A percentile compares a stretch with the other conserved stretches of the same genome.
Conservation (phyloP, 495 filamentous ascomycete genomes). For the Apodospora peruviana region DNA sequence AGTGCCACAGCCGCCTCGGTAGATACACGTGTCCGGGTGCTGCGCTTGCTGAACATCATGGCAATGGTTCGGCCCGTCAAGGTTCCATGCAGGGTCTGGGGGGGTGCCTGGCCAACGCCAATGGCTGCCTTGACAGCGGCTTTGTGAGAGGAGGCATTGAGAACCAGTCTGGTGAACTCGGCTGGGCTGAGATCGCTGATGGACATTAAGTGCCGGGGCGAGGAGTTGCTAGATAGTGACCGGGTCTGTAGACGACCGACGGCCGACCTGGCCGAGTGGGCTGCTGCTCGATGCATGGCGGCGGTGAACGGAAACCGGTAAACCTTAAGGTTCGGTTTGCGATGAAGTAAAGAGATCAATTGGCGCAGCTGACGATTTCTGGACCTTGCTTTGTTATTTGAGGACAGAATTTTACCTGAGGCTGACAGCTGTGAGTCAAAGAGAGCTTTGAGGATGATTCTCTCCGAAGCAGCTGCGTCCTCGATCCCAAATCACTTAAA, state of each 20-base stretch:
- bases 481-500: no score
- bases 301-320: not conserved
- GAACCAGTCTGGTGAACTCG: slow-evolving; percentile 76
- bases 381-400: no score
- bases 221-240: slow-evolving; percentile 23
- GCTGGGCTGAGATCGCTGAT: slow-evolving; percentile 75
- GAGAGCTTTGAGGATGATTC: no score
- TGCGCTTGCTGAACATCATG: slow-evolving; percentile 94
- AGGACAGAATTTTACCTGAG: no score
- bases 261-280: slow-evolving; percentile 19
- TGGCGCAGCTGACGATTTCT: no score
- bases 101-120: slow-evolving; percentile 32
- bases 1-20: slow-evolving; percentile 79
- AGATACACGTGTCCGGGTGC: slow-evolving; percentile 85
- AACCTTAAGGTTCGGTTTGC: not conserved
- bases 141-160: slow-evolving; percentile 74
- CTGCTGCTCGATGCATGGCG: slow-evolving; percentile 20
- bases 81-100: slow-evolving; percentile 44
- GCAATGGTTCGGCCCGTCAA: slow-evolving; percentile 74
- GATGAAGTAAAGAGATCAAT: not conserved
- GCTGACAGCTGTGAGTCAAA: no score
- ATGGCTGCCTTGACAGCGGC: slow-evolving; percentile 66
- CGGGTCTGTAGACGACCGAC: slow-evolving; percentile 20
- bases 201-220: slow-evolving; percentile 80
- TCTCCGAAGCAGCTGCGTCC: no score